These are phyloP conservation scores for Keqinozyma sinolaborantium DNA, from an alignment of 1,139 yeast species.

Conservation along the genomic window DNA sequence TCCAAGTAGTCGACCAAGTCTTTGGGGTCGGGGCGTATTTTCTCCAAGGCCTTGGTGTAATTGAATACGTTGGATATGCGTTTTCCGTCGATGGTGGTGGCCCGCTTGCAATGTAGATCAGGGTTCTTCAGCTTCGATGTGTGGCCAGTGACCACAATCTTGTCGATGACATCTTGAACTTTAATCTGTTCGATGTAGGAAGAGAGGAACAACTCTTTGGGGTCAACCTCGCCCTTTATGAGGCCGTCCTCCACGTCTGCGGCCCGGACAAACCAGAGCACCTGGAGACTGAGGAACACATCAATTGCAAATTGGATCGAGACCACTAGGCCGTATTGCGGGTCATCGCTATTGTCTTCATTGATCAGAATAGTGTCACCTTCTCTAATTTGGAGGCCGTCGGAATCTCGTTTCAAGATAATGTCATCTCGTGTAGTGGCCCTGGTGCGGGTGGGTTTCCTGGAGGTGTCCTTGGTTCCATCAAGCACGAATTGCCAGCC, in stretches of 20 bases:
- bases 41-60: not conserved
- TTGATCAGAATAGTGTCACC: slow-evolving; percentile 38
- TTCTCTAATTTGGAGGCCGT: slow-evolving; percentile 32
- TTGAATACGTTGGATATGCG: slow-evolving; percentile 13
- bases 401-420: slow-evolving; percentile 24
- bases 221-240: slow-evolving; percentile 5
- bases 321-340: slow-evolving; percentile 36
- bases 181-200: slow-evolving; percentile 32
- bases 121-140: not conserved
- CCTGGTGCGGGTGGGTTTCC: slow-evolving; percentile 10
- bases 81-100: slow-evolving; percentile 30
- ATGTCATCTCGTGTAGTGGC: slow-evolving; percentile 13
- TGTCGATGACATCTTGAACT: slow-evolving; percentile 12
- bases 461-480: slow-evolving; percentile 8
- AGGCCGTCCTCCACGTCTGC: slow-evolving; percentile 17
- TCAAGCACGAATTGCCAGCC: slow-evolving; percentile 30
- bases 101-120: slow-evolving; percentile 36
- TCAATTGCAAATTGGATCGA: slow-evolving; percentile 40
- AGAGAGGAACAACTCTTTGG: slow-evolving; percentile 41
- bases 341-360: slow-evolving; percentile 13
- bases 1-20: slow-evolving; percentile 13
- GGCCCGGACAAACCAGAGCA: slow-evolving; percentile 30
- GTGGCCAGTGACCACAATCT: not conserved
- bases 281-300: slow-evolving; percentile 33
- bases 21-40: slow-evolving; percentile 27